Base-by-base conservation (phyloP, 257 asterid genomes). In the Salvia hispanica region DNA sequence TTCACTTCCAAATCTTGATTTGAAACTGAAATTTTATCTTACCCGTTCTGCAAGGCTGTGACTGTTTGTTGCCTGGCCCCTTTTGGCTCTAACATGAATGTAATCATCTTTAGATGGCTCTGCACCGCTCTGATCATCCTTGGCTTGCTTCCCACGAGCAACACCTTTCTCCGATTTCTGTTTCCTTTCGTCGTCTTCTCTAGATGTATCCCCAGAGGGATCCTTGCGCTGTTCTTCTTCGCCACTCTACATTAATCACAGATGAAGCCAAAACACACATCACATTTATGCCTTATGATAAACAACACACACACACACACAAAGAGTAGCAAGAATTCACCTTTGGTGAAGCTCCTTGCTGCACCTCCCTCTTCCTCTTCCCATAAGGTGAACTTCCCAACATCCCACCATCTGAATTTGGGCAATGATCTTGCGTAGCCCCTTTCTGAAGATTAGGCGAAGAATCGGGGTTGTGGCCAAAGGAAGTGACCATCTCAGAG, bases 31-130 rank as follows among this genome's bases (percentile, higher is more conserved):
- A 62, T 63, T 21, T 67, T 25, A 25, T 25, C 31, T 25, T 87
- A 87, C 98, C 95, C 98, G 84, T 76, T 92, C 98, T 9, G 96
- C 96, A 62, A 92, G 93, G 80, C 97, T 92, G 82, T 92, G 98
- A 72, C 98, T 92, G 70, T 90, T 90, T 11, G 98, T 92, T 21
- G 98, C 98, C 77, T 92, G 95, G n/a, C 98, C 97, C 72, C 95
- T 82, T 73, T 85, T 89, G 72, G 97, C 98, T 81, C 97, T 81
- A 66, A 87, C 80, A 78, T 89, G 98, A 80, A 92, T 80, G 77
- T 88, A 89, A 66, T 80, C 75, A 14, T 89, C 97, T 75, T 84
- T 89, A 5, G 98, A 71, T 51, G 83, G 80, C 64, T 92, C 97
- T 4, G 76, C 87, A 59, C 77, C 75, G 34, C 47, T 64, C 37